Percentiles rank a stretch among this genome's conserved stretches.
These are phyloP conservation scores for Melampsora americana DNA, from an alignment of 1,284 basidiomycete species.

Conservation along the genomic window DNA sequence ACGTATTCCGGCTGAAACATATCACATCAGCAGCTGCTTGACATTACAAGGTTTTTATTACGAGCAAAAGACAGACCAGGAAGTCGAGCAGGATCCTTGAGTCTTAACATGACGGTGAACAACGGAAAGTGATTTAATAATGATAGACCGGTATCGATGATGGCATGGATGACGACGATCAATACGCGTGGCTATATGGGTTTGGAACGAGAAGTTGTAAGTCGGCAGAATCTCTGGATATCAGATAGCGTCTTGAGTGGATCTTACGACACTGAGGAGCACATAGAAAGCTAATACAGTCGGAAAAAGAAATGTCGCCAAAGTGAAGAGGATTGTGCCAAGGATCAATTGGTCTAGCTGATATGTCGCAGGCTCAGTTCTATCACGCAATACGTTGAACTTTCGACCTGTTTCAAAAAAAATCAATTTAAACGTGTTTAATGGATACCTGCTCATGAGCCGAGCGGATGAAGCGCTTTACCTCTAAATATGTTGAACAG, in stretches of 20 bases:
- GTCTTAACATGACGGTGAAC: conserved; percentile 77
- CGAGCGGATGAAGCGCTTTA: conserved; percentile 52
- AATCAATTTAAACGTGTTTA: not conserved
- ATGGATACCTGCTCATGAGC: not conserved
- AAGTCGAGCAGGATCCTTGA: conserved; percentile 77
- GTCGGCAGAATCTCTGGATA: conserved; percentile 23
- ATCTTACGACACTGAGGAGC: conserved; percentile 70
- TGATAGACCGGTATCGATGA: conserved; percentile 65
- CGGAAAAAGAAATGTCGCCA: conserved; percentile 83
- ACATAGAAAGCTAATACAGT: conserved; percentile 82
- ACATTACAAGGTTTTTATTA: not conserved
- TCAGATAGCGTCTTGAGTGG: conserved; percentile 30
- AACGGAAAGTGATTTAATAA: conserved; percentile 87
- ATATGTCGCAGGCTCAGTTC: conserved; percentile 83
- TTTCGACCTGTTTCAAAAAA: conserved; percentile 67
- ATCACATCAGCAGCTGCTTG: not conserved
- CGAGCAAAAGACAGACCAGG: conserved; percentile 62
- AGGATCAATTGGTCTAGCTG: conserved; percentile 90
- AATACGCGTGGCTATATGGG: conserved; percentile 62
- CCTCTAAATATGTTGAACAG: conserved; percentile 94
- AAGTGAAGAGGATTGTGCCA: conserved; percentile 89
- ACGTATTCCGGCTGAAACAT: conserved; percentile 31
- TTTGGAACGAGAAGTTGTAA: conserved; percentile 4
- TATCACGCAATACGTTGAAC: conserved; percentile 73
- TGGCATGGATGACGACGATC: conserved; percentile 63